Evolutionary conservation across 139 green algal genomes (phyloP).

Genomic region (Limnomonas spitsbergensis): DNA sequence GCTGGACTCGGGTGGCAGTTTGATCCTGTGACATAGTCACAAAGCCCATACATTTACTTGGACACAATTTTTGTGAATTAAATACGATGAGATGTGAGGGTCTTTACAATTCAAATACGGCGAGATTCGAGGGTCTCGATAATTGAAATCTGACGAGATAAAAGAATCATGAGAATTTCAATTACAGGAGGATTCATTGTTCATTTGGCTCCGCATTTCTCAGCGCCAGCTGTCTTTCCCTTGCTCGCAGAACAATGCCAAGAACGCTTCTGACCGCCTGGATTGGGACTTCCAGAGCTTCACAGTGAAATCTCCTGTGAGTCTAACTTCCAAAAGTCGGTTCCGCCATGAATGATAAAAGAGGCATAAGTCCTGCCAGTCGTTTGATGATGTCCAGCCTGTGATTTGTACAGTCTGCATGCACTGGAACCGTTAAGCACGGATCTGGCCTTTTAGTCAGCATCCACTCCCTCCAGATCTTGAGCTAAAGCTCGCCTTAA

Average conservation of each 20-base stretch:
- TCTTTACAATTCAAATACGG: not conserved
- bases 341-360: not conserved
- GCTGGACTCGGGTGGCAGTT: too few relatives aligned
- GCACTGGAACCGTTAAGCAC: not conserved
- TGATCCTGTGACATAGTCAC: too few relatives aligned
- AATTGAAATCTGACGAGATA: too few relatives aligned
- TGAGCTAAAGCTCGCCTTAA: too few relatives aligned
- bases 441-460: not conserved
- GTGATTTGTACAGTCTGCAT: too few relatives aligned
- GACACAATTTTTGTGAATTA: too few relatives aligned
- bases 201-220: not conserved
- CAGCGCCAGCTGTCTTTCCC: not conserved
- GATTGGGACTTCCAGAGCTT: slow-evolving; percentile 40
- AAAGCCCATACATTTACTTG: too few relatives aligned
- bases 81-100: too few relatives aligned
- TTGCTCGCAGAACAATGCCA: not conserved
- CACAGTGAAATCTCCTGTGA: slow-evolving; percentile 35
- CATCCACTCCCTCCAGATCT: not conserved
- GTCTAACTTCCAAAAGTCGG: slow-evolving; percentile 14
- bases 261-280: not conserved
- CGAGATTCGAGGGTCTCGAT: not conserved
- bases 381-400: not conserved
- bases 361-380: not conserved
- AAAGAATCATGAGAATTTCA: too few relatives aligned
- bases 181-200: not conserved